Percentiles rank a stretch among this genome's conserved stretches.
These are phyloP conservation scores for Claviceps fusiformis DNA, from an alignment of 2,329 filamentous ascomycete species.

Conservation along the genomic window DNA sequence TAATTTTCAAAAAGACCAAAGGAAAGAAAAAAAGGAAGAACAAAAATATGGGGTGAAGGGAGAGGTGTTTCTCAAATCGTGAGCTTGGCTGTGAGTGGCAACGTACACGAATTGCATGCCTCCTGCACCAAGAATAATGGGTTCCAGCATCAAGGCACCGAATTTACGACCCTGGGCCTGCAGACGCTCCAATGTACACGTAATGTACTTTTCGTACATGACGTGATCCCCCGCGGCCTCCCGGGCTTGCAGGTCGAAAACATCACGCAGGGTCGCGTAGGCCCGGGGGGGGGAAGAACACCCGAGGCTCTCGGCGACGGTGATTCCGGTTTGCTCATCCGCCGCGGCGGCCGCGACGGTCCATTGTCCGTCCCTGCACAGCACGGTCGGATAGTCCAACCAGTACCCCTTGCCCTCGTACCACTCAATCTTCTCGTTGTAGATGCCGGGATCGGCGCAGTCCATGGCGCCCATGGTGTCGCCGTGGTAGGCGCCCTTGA, in stretches of 20 bases:
- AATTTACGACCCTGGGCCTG: constrained; percentile 48
- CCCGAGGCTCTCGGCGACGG: constrained; percentile 32
- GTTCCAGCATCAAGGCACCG: constrained; percentile 68
- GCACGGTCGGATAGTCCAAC: constrained; percentile 66
- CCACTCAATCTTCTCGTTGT: constrained; percentile 77
- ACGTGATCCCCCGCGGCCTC: constrained; percentile 28
- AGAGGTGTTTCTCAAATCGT: too few relatives aligned
- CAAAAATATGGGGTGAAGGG: too few relatives aligned
- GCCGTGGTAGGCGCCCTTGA: constrained; percentile 74
- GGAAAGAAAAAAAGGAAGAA: too few relatives aligned
- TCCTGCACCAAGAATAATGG: constrained; percentile 66
- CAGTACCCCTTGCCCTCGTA: constrained; percentile 67
- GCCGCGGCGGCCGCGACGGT: constrained; percentile 39
- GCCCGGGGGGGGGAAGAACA: constrained; percentile 16
- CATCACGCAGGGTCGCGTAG: constrained; percentile 34
- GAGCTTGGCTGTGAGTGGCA: too few relatives aligned
- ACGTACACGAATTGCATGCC: constrained; percentile 70
- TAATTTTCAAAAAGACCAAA: too few relatives aligned
- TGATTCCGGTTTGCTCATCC: too few relatives aligned
- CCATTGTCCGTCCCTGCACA: constrained; percentile 55
- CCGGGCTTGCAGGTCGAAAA: constrained; percentile 47
- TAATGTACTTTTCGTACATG: constrained; percentile 49
- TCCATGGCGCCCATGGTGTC: constrained; percentile 87
- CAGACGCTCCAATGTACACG: constrained; percentile 36
- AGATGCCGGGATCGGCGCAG: constrained; percentile 62